A percentile compares a stretch with the other conserved stretches of the same genome.
phyloP scores from a whole-genome alignment of 805 yeast species.

The Ogataea polymorpha region DNA sequence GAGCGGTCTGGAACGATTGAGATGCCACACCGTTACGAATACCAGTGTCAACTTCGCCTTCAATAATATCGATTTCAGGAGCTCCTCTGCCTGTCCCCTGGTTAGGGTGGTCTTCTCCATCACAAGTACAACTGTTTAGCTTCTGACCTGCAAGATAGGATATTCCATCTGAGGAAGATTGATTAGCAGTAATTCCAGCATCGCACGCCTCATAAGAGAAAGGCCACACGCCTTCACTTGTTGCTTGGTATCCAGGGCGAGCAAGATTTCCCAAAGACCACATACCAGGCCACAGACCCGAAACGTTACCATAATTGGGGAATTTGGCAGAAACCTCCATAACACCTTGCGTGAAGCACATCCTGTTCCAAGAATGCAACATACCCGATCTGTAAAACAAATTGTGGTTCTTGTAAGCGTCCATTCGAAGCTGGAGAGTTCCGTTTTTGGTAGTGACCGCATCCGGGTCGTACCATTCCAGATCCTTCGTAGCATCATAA shows the following conservation, averaged over 20 bases:
- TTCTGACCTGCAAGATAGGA: constrained; percentile 84
- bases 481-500: constrained; percentile 83
- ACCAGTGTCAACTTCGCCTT: constrained; percentile 69
- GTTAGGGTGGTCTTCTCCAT: constrained; percentile 83
- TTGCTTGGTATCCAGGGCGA: constrained; percentile 83
- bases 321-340: constrained; percentile 73
- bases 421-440: constrained; percentile 63
- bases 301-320: constrained; percentile 73
- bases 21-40: constrained; percentile 68
- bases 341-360: constrained; percentile 84
- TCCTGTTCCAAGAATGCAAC: constrained; percentile 89
- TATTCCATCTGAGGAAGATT: constrained; percentile 85
- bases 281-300: constrained; percentile 95
- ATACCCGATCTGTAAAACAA: constrained; percentile 84
- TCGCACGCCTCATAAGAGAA: constrained; percentile 84
- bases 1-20: constrained; percentile 91
- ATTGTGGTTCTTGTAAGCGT: constrained; percentile 77
- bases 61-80: constrained; percentile 90
- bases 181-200: constrained; percentile 93
- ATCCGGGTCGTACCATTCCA: constrained; percentile 96
- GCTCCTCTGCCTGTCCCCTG: constrained; percentile 89
- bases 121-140: constrained; percentile 74
- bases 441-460: constrained; percentile 79
- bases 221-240: constrained; percentile 96
- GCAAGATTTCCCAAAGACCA: constrained; percentile 95